A percentile compares a stretch with the other conserved stretches of the same genome.
phyloP scores from a whole-genome alignment of 345 rosid species.

The Anacardium occidentale region DNA sequence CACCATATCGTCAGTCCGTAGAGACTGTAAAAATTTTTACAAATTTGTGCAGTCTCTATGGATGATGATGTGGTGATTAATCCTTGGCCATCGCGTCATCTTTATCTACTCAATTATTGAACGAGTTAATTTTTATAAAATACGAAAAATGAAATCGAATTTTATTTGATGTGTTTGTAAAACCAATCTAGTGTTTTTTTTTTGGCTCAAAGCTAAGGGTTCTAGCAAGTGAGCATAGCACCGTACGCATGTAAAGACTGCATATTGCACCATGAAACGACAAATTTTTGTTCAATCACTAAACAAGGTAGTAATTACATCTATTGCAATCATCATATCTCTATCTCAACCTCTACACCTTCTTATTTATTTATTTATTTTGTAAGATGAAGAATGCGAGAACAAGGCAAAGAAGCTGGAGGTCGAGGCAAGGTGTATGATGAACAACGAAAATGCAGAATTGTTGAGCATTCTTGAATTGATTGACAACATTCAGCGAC shows the following conservation, averaged over 20 bases:
- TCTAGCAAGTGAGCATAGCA: no score
- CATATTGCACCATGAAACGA: no score
- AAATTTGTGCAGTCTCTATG: constrained; percentile 17
- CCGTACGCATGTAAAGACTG: no score
- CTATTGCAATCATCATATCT: background rate
- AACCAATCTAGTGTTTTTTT: no score
- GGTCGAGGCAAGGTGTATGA: constrained; percentile 26
- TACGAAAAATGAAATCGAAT: background rate
- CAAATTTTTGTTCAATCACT: no score
- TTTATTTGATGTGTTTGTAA: no score
- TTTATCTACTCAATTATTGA: background rate
- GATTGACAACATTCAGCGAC: constrained; percentile 42
- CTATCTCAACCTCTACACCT: background rate
- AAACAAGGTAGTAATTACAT: no score
- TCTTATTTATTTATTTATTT: no score
- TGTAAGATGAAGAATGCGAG: constrained; percentile 19
- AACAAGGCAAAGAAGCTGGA: constrained; percentile 27
- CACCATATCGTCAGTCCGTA: no score
- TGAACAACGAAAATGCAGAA: constrained; percentile 16
- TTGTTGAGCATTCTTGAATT: constrained; percentile 20
- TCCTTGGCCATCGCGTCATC: background rate
- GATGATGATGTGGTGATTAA: background rate
- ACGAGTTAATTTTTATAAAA: background rate
- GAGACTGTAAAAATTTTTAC: no score
- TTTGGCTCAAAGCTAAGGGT: no score